phyloP scores from a whole-genome alignment of 1,284 basidiomycete species.

The Cronartium quercuum region DNA sequence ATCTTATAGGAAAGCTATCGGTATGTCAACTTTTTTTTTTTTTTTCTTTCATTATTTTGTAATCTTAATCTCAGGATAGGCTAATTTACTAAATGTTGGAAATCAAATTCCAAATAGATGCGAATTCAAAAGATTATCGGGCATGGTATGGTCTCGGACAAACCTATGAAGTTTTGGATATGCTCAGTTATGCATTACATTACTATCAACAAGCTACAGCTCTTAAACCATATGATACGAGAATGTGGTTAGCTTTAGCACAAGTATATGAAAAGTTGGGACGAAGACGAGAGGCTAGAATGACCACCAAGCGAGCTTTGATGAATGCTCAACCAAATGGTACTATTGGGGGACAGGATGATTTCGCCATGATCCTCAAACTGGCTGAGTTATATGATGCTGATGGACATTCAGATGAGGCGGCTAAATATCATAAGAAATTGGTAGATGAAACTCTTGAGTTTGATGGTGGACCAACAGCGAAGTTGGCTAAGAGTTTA shows the following conservation, averaged over 20 bases:
- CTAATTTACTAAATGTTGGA: constrained; percentile 3
- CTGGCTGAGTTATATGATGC: constrained; percentile 35
- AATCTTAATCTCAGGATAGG: not conserved
- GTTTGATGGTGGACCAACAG: constrained; percentile 35
- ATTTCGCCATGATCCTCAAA: constrained; percentile 30
- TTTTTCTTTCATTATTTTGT: not conserved
- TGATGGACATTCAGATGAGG: constrained; percentile 28
- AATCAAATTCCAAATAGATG: constrained; percentile 55
- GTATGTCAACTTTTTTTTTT: constrained; percentile 53
- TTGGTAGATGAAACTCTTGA: constrained; percentile 31
- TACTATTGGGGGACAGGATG: constrained; percentile 31
- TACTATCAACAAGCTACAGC: constrained; percentile 96
- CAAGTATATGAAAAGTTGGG: constrained; percentile 87
- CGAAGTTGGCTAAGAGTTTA: constrained; percentile 33
- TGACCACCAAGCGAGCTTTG: constrained; percentile 32
- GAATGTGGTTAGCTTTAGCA: constrained; percentile 92
- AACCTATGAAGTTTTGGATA: constrained; percentile 91
- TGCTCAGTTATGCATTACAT: constrained; percentile 91
- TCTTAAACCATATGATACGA: constrained; percentile 88
- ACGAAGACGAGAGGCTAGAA: constrained; percentile 47
- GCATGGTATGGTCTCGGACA: constrained; percentile 99
- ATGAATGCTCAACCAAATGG: constrained; percentile 35
- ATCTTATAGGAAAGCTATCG: constrained; percentile 88
- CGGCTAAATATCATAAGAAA: constrained; percentile 34
- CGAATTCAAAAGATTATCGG: constrained; percentile 91